A percentile compares a stretch with the other conserved stretches of the same genome.
These are phyloP conservation scores for Botrytis porri DNA, from an alignment of 2,329 filamentous ascomycete species.

Conservation along the genomic window DNA sequence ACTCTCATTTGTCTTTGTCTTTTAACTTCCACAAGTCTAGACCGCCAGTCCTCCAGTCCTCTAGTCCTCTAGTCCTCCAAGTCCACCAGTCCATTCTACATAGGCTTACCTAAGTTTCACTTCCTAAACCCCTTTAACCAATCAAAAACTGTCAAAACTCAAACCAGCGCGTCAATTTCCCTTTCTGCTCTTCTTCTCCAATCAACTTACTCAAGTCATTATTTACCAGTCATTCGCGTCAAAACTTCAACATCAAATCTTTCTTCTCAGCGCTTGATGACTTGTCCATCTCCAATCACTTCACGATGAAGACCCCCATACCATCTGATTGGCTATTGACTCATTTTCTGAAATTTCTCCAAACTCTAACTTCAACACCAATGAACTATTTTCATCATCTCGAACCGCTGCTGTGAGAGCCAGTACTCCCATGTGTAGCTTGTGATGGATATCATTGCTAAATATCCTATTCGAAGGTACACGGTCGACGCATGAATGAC, in stretches of 20 bases:
- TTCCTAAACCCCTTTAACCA: not conserved
- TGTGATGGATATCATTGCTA: conserved; percentile 22
- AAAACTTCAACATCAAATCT: conserved; percentile 13
- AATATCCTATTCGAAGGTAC: conserved; percentile 35
- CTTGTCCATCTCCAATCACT: conserved; percentile 29
- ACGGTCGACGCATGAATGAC: conserved; percentile 29
- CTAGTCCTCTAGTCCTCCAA: no score
- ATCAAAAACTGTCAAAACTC: not conserved
- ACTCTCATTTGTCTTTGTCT: not conserved
- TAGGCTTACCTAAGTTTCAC: not conserved
- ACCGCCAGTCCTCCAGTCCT: no score
- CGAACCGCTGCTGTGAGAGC: conserved; percentile 25
- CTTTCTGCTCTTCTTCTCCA: conserved; percentile 4
- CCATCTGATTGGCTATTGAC: conserved; percentile 20
- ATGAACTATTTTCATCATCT: conserved; percentile 12
- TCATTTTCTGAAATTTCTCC: not conserved
- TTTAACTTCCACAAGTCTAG: not conserved
- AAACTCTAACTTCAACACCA: not conserved
- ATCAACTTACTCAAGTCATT: conserved; percentile 12
- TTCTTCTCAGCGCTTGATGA: conserved; percentile 28
- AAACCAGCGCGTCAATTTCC: conserved; percentile 17
- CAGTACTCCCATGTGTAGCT: conserved; percentile 24
- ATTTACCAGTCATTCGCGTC: conserved; percentile 6
- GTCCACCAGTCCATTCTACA: not conserved
- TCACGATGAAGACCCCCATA: conserved; percentile 27